Conservation (phyloP, 2,329 filamentous ascomycete species). For the Alternaria novae-zelandiae region DNA sequence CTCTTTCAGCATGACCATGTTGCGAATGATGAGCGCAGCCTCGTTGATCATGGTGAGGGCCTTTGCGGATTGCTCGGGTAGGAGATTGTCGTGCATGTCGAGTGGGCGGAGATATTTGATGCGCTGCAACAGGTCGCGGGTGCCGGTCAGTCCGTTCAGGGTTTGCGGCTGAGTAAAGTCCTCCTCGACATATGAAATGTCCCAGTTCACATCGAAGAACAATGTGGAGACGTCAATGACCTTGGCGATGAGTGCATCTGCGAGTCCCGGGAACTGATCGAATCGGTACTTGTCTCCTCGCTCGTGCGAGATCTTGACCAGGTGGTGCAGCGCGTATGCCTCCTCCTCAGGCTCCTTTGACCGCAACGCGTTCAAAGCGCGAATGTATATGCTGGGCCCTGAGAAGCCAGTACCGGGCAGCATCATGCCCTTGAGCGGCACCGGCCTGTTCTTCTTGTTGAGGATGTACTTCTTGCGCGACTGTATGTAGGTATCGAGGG, state of each 20-base stretch:
- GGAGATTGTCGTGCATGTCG: slow-evolving; percentile 70
- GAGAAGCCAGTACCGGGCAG: slow-evolving; percentile 70
- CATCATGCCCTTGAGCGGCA: slow-evolving; percentile 60
- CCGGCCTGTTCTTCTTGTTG: slow-evolving; percentile 49
- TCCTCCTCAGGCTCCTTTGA: slow-evolving; percentile 82
- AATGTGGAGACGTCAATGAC: slow-evolving; percentile 77
- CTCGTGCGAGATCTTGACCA: slow-evolving; percentile 95
- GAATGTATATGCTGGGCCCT: slow-evolving; percentile 88
- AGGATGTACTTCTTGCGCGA: slow-evolving; percentile 61
- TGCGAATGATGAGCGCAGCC: slow-evolving; percentile 84
- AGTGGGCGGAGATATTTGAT: slow-evolving; percentile 67
- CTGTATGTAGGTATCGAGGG: slow-evolving; percentile 70
- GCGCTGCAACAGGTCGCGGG: slow-evolving; percentile 73
- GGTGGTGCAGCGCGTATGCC: slow-evolving; percentile 88
- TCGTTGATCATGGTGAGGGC: slow-evolving; percentile 80
- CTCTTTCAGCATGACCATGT: slow-evolving; percentile 93
- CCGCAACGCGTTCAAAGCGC: slow-evolving; percentile 82
- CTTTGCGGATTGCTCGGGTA: slow-evolving; percentile 73
- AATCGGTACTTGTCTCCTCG: slow-evolving; percentile 96
- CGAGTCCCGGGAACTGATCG: slow-evolving; percentile 85
- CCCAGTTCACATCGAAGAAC: slow-evolving; percentile 84
- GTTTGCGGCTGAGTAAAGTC: slow-evolving; percentile 57
- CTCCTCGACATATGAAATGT: slow-evolving; percentile 70
- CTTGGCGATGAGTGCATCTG: slow-evolving; percentile 86
- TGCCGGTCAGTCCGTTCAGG: slow-evolving; percentile 70